Conservation (phyloP, 2,329 filamentous ascomycete genomes). For the Xylaria sp. region DNA sequence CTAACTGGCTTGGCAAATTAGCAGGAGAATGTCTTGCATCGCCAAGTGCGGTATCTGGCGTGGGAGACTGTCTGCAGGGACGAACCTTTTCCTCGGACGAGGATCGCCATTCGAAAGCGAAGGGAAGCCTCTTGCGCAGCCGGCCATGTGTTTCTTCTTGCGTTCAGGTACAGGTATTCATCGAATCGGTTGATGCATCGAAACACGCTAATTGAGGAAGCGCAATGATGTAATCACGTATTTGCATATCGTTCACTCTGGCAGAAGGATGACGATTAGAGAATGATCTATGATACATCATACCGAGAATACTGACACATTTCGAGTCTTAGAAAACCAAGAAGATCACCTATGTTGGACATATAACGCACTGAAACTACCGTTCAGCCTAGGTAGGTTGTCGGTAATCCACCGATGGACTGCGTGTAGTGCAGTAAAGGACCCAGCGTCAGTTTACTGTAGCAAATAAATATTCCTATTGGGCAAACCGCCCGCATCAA, state of each 20-base stretch:
- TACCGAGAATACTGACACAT: not conserved
- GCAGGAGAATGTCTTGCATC: constrained; percentile 33
- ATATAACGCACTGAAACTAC: constrained; percentile 10
- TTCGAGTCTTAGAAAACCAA: not conserved
- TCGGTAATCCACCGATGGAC: not conserved
- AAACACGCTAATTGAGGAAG: constrained; percentile 16
- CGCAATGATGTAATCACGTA: constrained; percentile 27
- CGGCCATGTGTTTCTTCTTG: constrained; percentile 15
- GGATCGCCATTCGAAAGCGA: constrained; percentile 16
- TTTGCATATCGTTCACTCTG: not conserved
- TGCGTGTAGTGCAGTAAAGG: not conserved
- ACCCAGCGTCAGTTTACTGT: not conserved
- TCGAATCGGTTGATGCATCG: constrained; percentile 13
- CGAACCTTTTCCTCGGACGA: constrained; percentile 22
- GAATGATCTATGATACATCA: not conserved
- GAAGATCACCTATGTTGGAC: constrained; percentile 15
- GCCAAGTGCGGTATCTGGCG: constrained; percentile 1
- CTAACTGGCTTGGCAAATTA: constrained; percentile 24
- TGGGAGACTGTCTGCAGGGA: constrained; percentile 23
- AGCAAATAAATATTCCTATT: not conserved
- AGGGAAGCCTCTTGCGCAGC: constrained; percentile 1
- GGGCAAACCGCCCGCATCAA: constrained; percentile 19
- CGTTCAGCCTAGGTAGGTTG: constrained; percentile 5
- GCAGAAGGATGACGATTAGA: constrained; percentile 1
- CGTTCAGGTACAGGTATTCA: not conserved